Conservation (phyloP, 2,329 filamentous ascomycete genomes). For the Beauveria medogensis region DNA sequence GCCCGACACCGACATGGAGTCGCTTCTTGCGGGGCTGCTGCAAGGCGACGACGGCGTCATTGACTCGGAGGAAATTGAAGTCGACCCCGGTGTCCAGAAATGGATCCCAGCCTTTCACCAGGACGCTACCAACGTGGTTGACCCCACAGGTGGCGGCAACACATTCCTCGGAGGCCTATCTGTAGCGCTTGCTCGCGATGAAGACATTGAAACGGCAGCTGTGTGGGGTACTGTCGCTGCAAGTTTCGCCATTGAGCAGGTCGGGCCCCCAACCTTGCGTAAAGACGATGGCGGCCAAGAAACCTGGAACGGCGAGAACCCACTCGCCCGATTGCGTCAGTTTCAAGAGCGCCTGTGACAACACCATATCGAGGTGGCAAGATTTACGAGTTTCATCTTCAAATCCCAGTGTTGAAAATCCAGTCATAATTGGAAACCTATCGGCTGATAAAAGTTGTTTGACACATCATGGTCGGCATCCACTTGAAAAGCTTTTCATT, state of each 20-base stretch:
- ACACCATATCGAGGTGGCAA: not conserved
- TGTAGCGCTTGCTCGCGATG: constrained; percentile 51
- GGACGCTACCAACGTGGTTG: constrained; percentile 53
- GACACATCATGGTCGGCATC: constrained; percentile 8
- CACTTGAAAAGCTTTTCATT: constrained; percentile 8
- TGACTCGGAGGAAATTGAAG: constrained; percentile 49
- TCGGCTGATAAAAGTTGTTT: constrained; percentile 2
- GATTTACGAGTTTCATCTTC: not conserved
- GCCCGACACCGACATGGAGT: constrained; percentile 55
- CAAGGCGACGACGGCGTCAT: constrained; percentile 45
- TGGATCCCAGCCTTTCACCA: constrained; percentile 76
- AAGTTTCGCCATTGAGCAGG: constrained; percentile 90
- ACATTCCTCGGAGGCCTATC: constrained; percentile 64
- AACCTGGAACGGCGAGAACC: constrained; percentile 52
- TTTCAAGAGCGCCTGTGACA: constrained; percentile 36
- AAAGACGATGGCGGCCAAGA: constrained; percentile 38
- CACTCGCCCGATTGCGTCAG: constrained; percentile 43
- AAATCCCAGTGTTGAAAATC: not conserved
- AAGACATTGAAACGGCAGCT: constrained; percentile 59
- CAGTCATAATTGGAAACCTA: not conserved
- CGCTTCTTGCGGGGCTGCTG: constrained; percentile 50
- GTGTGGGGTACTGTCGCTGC: constrained; percentile 75
- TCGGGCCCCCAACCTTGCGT: constrained; percentile 64
- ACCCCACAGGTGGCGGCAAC: constrained; percentile 92
- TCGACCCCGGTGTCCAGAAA: constrained; percentile 56